phyloP scores from a whole-genome alignment of 345 rosid genomes.

The Eucalyptus marginata region DNA sequence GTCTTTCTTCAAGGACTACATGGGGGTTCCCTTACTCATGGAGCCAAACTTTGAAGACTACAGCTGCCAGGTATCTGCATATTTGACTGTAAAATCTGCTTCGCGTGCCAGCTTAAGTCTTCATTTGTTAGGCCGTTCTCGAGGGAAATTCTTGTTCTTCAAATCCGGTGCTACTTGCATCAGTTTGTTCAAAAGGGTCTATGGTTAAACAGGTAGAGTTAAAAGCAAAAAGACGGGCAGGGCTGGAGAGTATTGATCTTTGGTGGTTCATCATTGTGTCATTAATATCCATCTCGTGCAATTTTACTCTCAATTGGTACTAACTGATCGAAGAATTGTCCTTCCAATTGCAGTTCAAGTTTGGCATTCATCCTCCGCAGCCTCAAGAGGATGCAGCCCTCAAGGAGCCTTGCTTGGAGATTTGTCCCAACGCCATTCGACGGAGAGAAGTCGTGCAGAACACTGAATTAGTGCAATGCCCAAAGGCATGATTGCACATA shows the following conservation, averaged over 20 bases:
- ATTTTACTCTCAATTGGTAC: not conserved
- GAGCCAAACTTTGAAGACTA: slow-evolving; percentile 86
- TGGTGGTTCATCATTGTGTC: not conserved
- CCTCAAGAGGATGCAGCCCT: slow-evolving; percentile 42
- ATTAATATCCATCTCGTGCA: not conserved
- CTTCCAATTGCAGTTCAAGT: slow-evolving; percentile 48
- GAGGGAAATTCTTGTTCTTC: not conserved
- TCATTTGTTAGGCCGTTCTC: not conserved
- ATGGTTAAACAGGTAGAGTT: not conserved
- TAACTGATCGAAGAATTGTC: not conserved
- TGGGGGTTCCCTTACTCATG: slow-evolving; percentile 83
- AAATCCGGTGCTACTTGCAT: not conserved
- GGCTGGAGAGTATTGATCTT: not conserved
- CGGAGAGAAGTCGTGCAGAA: slow-evolving; percentile 5
- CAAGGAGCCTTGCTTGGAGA: slow-evolving; percentile 68
- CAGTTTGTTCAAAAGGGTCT: not conserved
- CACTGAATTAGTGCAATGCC: slow-evolving; percentile 24
- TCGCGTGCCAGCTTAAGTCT: not conserved
- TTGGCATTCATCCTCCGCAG: slow-evolving; percentile 58
- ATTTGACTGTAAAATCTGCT: not conserved
- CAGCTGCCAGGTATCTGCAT: slow-evolving; percentile 70
- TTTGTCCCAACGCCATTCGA: slow-evolving; percentile 50
- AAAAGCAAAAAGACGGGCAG: not conserved
- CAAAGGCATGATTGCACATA: slow-evolving; percentile 27
- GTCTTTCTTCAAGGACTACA: slow-evolving; percentile 74